Evolutionary conservation across 805 yeast genomes (phyloP).

Genomic region (Blastobotrys chiropterorum): DNA sequence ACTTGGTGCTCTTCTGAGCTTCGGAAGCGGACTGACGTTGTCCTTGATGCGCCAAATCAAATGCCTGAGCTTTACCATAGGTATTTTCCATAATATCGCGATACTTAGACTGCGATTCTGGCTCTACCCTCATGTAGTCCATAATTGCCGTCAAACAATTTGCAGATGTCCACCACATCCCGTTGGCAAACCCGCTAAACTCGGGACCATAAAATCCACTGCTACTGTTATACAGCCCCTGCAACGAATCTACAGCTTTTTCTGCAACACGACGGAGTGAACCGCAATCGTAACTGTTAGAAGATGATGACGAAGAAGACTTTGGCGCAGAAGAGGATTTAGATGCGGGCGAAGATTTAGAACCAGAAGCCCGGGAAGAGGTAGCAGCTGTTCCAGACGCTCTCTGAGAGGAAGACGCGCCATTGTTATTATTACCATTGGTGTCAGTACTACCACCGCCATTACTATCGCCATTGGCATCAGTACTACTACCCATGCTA

Average conservation of each 20-base stretch:
- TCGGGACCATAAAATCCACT: slow-evolving; percentile 3
- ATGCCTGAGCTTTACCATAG: slow-evolving; percentile 1
- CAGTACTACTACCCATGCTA: too few relatives aligned
- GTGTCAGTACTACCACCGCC: too few relatives aligned
- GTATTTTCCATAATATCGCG: slow-evolving; percentile 1
- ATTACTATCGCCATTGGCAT: too few relatives aligned
- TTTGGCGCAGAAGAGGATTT: not conserved
- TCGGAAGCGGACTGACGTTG: not conserved
- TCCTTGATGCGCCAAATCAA: not conserved
- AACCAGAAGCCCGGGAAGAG: too few relatives aligned
- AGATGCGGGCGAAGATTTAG: not conserved
- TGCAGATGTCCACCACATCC: slow-evolving; percentile 12
- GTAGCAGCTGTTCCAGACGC: too few relatives aligned
- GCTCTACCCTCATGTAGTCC: not conserved
- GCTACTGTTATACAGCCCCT: not conserved
- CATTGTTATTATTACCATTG: too few relatives aligned
- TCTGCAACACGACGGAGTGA: not conserved
- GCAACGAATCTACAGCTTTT: not conserved
- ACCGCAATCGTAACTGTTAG: not conserved
- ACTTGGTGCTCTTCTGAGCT: slow-evolving; percentile 3
- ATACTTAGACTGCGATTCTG: not conserved
- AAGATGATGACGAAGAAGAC: not conserved
- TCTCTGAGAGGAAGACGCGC: too few relatives aligned
- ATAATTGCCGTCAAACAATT: slow-evolving; percentile 1
- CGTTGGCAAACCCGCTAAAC: slow-evolving; percentile 1